Evolutionary conservation across 352 stramenopile genomes (phyloP).

Genomic region (Phytophthora uliginosa): DNA sequence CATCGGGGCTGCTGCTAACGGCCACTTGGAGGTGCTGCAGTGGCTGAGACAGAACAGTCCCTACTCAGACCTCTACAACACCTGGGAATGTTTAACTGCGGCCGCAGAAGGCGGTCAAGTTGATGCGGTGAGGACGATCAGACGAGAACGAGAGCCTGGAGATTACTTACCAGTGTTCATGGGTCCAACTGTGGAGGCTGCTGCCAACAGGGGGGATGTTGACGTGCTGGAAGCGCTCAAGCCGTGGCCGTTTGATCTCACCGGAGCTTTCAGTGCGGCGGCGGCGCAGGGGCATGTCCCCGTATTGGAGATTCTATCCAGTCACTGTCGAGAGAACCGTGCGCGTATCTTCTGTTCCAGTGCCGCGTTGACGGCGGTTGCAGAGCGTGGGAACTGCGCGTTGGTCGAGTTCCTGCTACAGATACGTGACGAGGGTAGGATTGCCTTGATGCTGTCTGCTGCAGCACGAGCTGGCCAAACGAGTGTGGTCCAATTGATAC

Average conservation of each 20-base stretch:
- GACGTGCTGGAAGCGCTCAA: conserved; percentile 1
- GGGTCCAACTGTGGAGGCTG: background rate
- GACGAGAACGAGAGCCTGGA: background rate
- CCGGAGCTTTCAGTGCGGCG: background rate
- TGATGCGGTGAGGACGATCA: background rate
- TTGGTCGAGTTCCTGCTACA: background rate
- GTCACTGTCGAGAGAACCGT: background rate
- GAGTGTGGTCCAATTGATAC: background rate
- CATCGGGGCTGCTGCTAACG: background rate
- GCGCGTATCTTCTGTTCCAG: background rate
- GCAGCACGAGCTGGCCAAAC: background rate
- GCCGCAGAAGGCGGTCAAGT: background rate
- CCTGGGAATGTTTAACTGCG: background rate
- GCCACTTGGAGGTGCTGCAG: conserved; percentile 5
- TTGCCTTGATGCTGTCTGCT: background rate
- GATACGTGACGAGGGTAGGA: background rate
- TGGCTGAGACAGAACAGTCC: background rate
- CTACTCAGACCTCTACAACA: background rate
- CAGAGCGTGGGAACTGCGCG: background rate
- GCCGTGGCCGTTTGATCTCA: background rate
- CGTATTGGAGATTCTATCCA: background rate
- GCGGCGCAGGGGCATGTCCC: background rate
- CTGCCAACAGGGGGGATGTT: background rate
- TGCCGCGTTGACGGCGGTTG: background rate
- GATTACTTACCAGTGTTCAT: background rate